Evolutionary conservation across 2,329 filamentous ascomycete species (phyloP).

Genomic region (Epichloe elymi): DNA sequence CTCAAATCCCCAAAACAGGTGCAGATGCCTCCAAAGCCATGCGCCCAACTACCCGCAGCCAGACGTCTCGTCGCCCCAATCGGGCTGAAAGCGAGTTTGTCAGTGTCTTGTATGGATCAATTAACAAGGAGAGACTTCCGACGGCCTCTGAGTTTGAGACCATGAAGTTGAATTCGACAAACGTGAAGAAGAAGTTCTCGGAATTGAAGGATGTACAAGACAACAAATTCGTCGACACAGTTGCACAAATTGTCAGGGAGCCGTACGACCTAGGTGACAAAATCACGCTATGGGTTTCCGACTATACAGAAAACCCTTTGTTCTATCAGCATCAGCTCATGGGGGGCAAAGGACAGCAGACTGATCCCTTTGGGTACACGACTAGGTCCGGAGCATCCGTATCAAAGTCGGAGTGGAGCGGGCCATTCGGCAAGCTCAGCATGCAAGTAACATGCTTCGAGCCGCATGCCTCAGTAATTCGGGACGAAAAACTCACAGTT

Average conservation of each 20-base stretch:
- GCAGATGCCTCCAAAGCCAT: constrained; percentile 21
- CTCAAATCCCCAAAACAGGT: constrained; percentile 21
- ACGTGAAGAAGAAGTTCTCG: constrained; percentile 43
- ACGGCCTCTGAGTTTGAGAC: constrained; percentile 27
- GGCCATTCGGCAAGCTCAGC: constrained; percentile 60
- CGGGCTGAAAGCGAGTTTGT: constrained; percentile 29
- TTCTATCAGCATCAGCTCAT: constrained; percentile 41
- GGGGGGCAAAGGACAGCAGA: constrained; percentile 27
- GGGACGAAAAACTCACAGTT: constrained; percentile 34
- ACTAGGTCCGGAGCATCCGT: constrained; percentile 12
- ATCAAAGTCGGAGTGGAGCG: constrained; percentile 42
- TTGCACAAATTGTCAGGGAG: constrained; percentile 53
- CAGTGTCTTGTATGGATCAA: constrained; percentile 31
- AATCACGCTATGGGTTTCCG: constrained; percentile 59
- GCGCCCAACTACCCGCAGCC: constrained; percentile 6
- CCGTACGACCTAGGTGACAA: constrained; percentile 31
- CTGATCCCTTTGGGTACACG: constrained; percentile 44
- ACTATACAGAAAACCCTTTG: constrained; percentile 60
- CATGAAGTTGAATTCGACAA: constrained; percentile 25
- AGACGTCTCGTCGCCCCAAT: constrained; percentile 11
- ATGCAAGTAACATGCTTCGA: constrained; percentile 61
- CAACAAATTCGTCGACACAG: constrained; percentile 50
- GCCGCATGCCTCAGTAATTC: constrained; percentile 49
- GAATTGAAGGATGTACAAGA: constrained; percentile 50
- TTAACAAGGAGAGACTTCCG: constrained; percentile 32